Percentiles rank a stretch among this genome's conserved stretches.
phyloP scores from a whole-genome alignment of 2,329 filamentous ascomycete species.

The Ilyonectria mors-panacis region DNA sequence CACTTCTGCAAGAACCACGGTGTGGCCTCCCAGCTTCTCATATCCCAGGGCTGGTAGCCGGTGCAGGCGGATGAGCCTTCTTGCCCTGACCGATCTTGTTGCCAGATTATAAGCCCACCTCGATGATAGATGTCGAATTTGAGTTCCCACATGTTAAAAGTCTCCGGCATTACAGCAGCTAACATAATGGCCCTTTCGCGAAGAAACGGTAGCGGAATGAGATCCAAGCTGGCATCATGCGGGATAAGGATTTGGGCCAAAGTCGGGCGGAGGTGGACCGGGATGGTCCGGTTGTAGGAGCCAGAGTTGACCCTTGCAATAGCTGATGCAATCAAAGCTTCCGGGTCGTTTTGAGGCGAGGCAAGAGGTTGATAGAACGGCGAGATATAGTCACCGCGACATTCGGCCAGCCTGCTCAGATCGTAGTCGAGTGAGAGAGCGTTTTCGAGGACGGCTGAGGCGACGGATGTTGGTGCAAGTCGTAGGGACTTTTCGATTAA shows the following conservation, averaged over 20 bases:
- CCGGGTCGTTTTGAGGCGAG: conserved; percentile 15
- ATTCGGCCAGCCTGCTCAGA: conserved; percentile 26
- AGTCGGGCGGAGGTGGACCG: conserved; percentile 43
- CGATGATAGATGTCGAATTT: conserved; percentile 46
- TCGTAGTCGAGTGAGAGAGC: conserved; percentile 39
- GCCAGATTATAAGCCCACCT: conserved; percentile 42
- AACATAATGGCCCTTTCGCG: conserved; percentile 48
- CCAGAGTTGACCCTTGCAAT: not conserved
- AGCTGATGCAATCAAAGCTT: conserved; percentile 17
- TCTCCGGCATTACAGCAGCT: conserved; percentile 39
- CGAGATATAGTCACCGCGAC: conserved; percentile 32
- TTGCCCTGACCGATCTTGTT: not conserved
- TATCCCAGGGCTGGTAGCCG: conserved; percentile 46
- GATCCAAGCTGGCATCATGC: conserved; percentile 44
- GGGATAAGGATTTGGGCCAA: conserved; percentile 47
- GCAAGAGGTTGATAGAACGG: conserved; percentile 44
- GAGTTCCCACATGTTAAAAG: conserved; percentile 44
- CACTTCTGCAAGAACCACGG: conserved; percentile 50
- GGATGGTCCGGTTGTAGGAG: conserved; percentile 22
- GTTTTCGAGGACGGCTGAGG: conserved; percentile 41
- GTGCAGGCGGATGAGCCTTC: not conserved
- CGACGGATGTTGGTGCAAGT: conserved; percentile 38
- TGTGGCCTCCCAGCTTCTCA: conserved; percentile 48
- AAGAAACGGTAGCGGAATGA: conserved; percentile 45
- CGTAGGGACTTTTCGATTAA: conserved; percentile 38